phyloP scores from a whole-genome alignment of 257 asterid species.

The Rubia yunnanensis region DNA sequence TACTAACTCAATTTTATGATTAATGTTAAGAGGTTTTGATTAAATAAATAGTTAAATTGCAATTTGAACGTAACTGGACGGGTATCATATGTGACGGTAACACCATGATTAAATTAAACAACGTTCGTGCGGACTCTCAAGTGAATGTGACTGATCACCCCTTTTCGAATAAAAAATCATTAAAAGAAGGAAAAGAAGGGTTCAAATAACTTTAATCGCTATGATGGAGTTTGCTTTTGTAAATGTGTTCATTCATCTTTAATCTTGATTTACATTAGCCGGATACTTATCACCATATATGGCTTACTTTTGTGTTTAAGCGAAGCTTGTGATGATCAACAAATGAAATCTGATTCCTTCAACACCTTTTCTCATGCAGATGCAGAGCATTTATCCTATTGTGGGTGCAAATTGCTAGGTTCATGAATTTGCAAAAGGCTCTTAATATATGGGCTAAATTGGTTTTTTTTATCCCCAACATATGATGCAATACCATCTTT shows the following conservation, averaged over 20 bases:
- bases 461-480: too few species aligned
- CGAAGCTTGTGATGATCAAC: background rate
- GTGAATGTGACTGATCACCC: background rate
- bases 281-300: background rate
- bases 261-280: background rate
- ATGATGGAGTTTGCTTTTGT: background rate
- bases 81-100: background rate
- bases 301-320: background rate
- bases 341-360: conserved; percentile 9
- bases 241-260: background rate
- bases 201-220: background rate
- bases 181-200: background rate
- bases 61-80: too few species aligned
- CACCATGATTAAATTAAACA: too few species aligned
- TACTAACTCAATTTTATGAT: too few species aligned
- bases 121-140: background rate
- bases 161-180: background rate
- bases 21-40: too few species aligned
- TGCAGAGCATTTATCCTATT: too few species aligned
- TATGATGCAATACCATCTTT: too few species aligned
- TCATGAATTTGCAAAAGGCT: too few species aligned
- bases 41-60: too few species aligned
- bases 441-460: too few species aligned
- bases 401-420: background rate
- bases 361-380: background rate